A percentile compares a stretch with the other conserved stretches of the same genome.
Conservation (phyloP, 768 basidiomycete species). For the Melanogaster broomeanus region DNA sequence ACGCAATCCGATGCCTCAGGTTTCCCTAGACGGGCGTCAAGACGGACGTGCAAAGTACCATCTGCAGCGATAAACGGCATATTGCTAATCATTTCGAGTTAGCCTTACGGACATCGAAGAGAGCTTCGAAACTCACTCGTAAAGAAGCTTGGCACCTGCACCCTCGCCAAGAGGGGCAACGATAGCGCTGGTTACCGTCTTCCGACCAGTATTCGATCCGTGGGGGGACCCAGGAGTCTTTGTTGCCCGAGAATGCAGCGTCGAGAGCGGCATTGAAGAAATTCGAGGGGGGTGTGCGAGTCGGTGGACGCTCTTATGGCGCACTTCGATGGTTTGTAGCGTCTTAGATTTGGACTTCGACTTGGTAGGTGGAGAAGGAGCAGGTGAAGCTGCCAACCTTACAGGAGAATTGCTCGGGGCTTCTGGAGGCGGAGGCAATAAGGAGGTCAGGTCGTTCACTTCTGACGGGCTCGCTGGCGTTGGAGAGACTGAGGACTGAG, state of each 20-base stretch:
- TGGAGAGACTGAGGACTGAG: slow-evolving; percentile 1
- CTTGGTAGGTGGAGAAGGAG: neutral
- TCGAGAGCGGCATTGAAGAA: slow-evolving; percentile 2
- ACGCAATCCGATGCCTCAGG: slow-evolving; percentile 42
- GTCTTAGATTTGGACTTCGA: slow-evolving; percentile 9
- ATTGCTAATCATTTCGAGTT: slow-evolving; percentile 30
- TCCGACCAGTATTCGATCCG: slow-evolving; percentile 10
- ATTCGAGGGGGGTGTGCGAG: slow-evolving; percentile 27
- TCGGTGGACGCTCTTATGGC: slow-evolving; percentile 26
- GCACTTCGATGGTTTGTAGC: slow-evolving; percentile 22
- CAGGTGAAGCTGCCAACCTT: neutral
- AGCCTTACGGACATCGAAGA: neutral
- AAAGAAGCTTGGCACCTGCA: slow-evolving; percentile 48
- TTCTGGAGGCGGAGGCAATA: slow-evolving; percentile 3
- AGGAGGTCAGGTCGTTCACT: slow-evolving; percentile 6
- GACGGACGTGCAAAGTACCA: slow-evolving; percentile 43
- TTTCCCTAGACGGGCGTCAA: slow-evolving; percentile 47
- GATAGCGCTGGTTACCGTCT: slow-evolving; percentile 30
- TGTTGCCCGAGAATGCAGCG: slow-evolving; percentile 1
- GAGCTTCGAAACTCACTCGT: slow-evolving; percentile 45
- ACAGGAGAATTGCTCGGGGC: neutral
- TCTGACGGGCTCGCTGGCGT: neutral
- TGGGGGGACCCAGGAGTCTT: slow-evolving; percentile 11
- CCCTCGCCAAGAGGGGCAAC: slow-evolving; percentile 41
- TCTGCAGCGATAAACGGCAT: slow-evolving; percentile 49